Percentiles rank a stretch among this genome's conserved stretches.
Evolutionary conservation across 2,329 filamentous ascomycete species (phyloP).

Genomic region (Colletotrichum sp.): DNA sequence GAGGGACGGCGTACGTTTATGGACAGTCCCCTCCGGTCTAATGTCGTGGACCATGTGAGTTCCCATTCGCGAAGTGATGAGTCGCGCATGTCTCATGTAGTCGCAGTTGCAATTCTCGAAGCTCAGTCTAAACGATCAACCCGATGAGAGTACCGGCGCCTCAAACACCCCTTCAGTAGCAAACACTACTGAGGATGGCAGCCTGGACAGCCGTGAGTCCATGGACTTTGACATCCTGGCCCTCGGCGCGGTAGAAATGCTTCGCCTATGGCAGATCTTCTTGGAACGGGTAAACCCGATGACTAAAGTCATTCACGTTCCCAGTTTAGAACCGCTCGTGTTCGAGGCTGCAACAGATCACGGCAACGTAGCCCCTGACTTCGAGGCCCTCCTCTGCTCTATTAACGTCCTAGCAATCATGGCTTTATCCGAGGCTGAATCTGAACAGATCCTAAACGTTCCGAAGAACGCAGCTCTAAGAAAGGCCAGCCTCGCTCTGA

Average conservation of each 20-base stretch:
- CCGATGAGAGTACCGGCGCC: background rate
- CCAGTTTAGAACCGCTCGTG: constrained; percentile 48
- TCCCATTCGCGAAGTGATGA: fast-evolving
- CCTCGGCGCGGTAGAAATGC: background rate
- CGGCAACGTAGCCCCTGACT: constrained; percentile 4
- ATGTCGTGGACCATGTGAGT: constrained; percentile 61
- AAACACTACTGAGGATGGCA: background rate
- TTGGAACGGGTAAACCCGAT: constrained; percentile 77
- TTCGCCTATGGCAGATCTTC: constrained; percentile 76
- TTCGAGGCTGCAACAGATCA: constrained; percentile 32
- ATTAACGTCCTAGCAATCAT: constrained; percentile 65
- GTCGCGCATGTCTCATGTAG: background rate
- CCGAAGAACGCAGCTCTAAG: constrained; percentile 53
- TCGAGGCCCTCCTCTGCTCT: constrained; percentile 68
- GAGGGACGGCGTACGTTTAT: constrained; percentile 61
- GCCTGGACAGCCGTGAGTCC: background rate
- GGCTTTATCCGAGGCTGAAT: constrained; percentile 64
- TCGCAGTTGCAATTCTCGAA: background rate
- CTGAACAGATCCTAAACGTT: constrained; percentile 53
- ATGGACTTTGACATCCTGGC: constrained; percentile 13
- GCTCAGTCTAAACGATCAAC: background rate
- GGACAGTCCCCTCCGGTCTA: constrained; percentile 59
- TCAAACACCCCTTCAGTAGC: background rate
- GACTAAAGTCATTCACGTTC: constrained; percentile 75
- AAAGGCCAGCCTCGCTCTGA: constrained; percentile 55